Conservation (phyloP, 495 filamentous ascomycete species). For the Hamigera avellanea region DNA sequence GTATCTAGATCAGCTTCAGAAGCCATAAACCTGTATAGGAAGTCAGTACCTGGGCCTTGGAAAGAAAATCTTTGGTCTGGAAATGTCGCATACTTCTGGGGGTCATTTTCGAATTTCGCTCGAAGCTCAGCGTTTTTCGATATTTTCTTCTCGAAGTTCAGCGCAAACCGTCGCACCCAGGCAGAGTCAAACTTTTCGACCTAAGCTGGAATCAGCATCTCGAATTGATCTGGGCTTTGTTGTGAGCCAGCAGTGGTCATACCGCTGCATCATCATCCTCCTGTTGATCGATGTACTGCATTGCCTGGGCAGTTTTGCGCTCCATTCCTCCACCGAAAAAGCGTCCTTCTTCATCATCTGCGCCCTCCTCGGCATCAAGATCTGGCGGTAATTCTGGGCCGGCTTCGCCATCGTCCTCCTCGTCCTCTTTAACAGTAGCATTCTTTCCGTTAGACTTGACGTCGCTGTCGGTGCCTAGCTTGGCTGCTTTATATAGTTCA, state of each 20-base stretch:
- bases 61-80: constrained; percentile 1
- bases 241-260: constrained; percentile 3
- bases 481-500: constrained; percentile 81
- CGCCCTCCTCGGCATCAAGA: constrained; percentile 42
- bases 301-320: constrained; percentile 65
- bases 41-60: constrained; percentile 3
- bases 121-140: constrained; percentile 86
- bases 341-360: constrained; percentile 82
- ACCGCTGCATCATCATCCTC: constrained; percentile 43
- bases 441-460: constrained; percentile 49
- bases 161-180: constrained; percentile 72
- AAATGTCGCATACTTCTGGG: constrained; percentile 56
- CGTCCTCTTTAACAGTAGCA: constrained; percentile 46
- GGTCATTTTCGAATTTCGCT: constrained; percentile 75
- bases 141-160: constrained; percentile 87
- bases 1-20: constrained; percentile 89
- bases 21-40: constrained; percentile 49
- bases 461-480: constrained; percentile 49
- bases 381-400: constrained; percentile 62
- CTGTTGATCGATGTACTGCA: constrained; percentile 75
- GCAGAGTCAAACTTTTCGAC: constrained; percentile 70
- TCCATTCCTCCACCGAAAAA: constrained; percentile 94
- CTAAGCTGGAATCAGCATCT: constrained; percentile 13
- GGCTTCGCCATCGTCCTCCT: constrained; percentile 53
- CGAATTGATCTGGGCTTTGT: neutral